These are phyloP conservation scores for Fusarium nanum DNA, from an alignment of 2,329 filamentous ascomycete species.

Conservation along the genomic window DNA sequence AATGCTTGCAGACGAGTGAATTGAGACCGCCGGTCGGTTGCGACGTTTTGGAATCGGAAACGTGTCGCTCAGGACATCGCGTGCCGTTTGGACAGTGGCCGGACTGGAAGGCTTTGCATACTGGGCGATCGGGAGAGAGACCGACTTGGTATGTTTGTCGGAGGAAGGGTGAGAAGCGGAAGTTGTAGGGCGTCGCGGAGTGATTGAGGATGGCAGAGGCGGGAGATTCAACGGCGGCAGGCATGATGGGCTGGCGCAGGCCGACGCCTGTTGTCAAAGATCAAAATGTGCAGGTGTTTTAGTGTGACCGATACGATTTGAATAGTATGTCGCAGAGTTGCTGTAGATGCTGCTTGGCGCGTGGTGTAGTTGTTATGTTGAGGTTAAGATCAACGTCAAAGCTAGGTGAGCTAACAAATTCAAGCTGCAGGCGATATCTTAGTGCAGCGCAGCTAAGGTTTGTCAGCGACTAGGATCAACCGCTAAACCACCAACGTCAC, in stretches of 20 bases:
- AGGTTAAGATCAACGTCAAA: conserved; percentile 13
- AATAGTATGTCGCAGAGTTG: not conserved
- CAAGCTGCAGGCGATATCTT: conserved; percentile 27
- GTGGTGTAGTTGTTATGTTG: conserved; percentile 8
- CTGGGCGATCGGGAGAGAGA: conserved; percentile 79
- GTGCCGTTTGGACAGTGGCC: conserved; percentile 89
- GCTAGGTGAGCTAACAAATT: conserved; percentile 27
- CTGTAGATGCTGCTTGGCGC: not conserved
- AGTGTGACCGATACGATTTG: not conserved
- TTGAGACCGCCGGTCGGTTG: conserved; percentile 69
- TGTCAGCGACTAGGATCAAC: conserved; percentile 34
- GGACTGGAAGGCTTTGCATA: conserved; percentile 87
- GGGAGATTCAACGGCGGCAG: conserved; percentile 47
- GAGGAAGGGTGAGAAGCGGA: conserved; percentile 89
- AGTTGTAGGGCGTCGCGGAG: conserved; percentile 69
- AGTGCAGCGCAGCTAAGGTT: conserved; percentile 21
- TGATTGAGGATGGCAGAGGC: conserved; percentile 66
- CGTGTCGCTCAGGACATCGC: conserved; percentile 86
- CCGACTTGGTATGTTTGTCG: conserved; percentile 86
- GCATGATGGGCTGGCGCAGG: conserved; percentile 44
- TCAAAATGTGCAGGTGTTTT: not conserved
- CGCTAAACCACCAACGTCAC: conserved; percentile 12
- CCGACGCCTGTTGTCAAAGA: conserved; percentile 12
- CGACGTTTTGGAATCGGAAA: conserved; percentile 54
- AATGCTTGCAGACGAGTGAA: conserved; percentile 97